Evolutionary conservation across 1,139 yeast species (phyloP), one percentile per base, ranked within the genome.

Genomic region (Taphrina wiesneri): DNA sequence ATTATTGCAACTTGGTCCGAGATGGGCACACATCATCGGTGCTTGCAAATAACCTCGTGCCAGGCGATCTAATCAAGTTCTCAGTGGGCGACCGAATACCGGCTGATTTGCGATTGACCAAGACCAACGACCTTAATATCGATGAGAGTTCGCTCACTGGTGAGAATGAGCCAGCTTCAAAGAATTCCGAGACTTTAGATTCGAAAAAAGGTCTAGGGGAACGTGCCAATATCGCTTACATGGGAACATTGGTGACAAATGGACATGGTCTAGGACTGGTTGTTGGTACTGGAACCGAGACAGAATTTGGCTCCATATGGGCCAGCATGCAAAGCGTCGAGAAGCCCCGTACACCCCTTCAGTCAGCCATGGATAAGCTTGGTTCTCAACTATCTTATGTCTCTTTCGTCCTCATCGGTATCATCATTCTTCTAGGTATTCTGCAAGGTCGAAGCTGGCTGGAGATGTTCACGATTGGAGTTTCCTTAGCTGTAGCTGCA

Each of bases 381-480:
- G 98, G 98, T 54, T 88, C 90, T 74, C 96, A 93, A 72, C 81
- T 93, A 62, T 89, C 96, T 0, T 76, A 86, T 56, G 84, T 89
- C 74, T 87, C 96, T 77, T 92, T 93, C 77, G 83, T 81, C 36
- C 86, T 92, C 17, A 93, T 93, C 77, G 96, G 96, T 54, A 75
- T 88, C 28, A 93, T 93, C 74, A 91, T 96, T 73, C 74, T 92
- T 34, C 81, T 92, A 72, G 99, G 98, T 67, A 82, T 93, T 25
- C 67, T 89, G 61, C 96, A 92, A 78, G 98, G 98, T 62, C 87
- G 96, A 70, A 83, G 89, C 9, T 90, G 97, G 96, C 81, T 93
- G 68, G 98, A 92, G 70, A 93, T 93, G 97, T 92, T 93, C 77
- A 97, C 93, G 75, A 91, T 93, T 69, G 90, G 97, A 1, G 98